Conservation (phyloP, 2,329 filamentous ascomycete species). For the Ceratocystis diversiconidia region DNA sequence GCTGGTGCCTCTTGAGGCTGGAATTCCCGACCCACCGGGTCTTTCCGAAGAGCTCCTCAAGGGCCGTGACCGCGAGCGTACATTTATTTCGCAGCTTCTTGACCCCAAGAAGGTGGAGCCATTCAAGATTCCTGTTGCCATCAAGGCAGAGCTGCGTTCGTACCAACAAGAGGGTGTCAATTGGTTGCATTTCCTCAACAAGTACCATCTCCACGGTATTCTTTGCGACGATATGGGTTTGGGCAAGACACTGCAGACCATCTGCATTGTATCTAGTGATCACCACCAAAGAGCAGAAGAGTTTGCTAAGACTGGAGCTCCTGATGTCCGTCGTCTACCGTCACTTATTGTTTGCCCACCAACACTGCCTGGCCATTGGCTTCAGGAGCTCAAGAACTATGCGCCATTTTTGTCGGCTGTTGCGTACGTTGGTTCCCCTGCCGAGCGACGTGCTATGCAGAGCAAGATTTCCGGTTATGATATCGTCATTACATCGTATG, state of each 20-base stretch:
- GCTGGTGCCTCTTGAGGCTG: slow-evolving; percentile 87
- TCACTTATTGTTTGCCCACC: slow-evolving; percentile 94
- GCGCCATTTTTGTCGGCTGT: slow-evolving; percentile 84
- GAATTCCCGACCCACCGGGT: slow-evolving; percentile 90
- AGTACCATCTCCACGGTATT: slow-evolving; percentile 93
- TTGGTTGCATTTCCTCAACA: slow-evolving; percentile 95
- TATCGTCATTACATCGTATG: slow-evolving; percentile 93
- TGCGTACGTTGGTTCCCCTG: slow-evolving; percentile 80
- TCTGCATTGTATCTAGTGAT: slow-evolving; percentile 96
- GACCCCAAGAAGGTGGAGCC: slow-evolving; percentile 94
- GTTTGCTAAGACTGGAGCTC: slow-evolving; percentile 64
- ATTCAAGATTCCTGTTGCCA: slow-evolving; percentile 86
- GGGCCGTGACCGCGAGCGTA: slow-evolving; percentile 83
- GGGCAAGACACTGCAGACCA: slow-evolving; percentile 90
- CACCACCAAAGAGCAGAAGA: slow-evolving; percentile 89
- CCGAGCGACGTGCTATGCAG: slow-evolving; percentile 60
- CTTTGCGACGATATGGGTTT: slow-evolving; percentile 99
- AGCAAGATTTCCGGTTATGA: slow-evolving; percentile 62
- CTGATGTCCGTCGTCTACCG: slow-evolving; percentile 65
- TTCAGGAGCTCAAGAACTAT: slow-evolving; percentile 91
- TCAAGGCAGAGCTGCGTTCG: slow-evolving; percentile 89
- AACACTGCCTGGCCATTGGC: slow-evolving; percentile 94
- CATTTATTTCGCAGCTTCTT: slow-evolving; percentile 91
- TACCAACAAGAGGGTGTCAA: slow-evolving; percentile 99
- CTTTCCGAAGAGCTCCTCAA: slow-evolving; percentile 76